phyloP scores from a whole-genome alignment of 2,329 filamentous ascomycete genomes.

The Elsinoe necatrix region DNA sequence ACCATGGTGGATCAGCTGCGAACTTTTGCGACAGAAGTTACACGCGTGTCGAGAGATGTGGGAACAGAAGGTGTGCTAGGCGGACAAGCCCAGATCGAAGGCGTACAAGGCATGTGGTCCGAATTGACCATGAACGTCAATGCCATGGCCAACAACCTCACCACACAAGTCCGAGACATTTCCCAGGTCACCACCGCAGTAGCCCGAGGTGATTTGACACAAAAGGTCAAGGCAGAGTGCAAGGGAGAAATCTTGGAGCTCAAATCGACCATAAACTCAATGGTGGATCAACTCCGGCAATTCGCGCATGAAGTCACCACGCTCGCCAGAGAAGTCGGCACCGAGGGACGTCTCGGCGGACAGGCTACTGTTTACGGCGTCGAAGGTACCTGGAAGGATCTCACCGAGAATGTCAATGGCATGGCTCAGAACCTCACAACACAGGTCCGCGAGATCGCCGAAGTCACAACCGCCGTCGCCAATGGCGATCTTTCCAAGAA shows the following conservation, averaged over 20 bases:
- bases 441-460: conserved; percentile 46
- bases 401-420: conserved; percentile 47
- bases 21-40: conserved; percentile 57
- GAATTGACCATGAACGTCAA: conserved; percentile 52
- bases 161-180: conserved; percentile 46
- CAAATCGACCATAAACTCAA: conserved; percentile 45
- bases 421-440: conserved; percentile 46
- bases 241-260: conserved; percentile 45
- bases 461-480: conserved; percentile 46
- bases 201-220: conserved; percentile 43
- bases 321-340: conserved; percentile 45
- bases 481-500: conserved; percentile 45
- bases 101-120: conserved; percentile 59
- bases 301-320: conserved; percentile 48
- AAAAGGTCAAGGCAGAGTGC: conserved; percentile 45
- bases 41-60: conserved; percentile 56
- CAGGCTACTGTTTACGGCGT: conserved; percentile 46
- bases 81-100: conserved; percentile 56
- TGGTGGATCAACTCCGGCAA: conserved; percentile 46
- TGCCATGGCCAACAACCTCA: conserved; percentile 47
- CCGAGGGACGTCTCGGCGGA: conserved; percentile 43
- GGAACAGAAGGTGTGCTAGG: conserved; percentile 56
- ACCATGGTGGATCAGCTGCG: conserved; percentile 60
- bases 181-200: conserved; percentile 46
- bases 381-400: conserved; percentile 46